Evolutionary conservation across 2,329 filamentous ascomycete genomes (phyloP), one percentile per base, ranked within the genome.

Genomic region (Hymenotorrendiella dingleyae): DNA sequence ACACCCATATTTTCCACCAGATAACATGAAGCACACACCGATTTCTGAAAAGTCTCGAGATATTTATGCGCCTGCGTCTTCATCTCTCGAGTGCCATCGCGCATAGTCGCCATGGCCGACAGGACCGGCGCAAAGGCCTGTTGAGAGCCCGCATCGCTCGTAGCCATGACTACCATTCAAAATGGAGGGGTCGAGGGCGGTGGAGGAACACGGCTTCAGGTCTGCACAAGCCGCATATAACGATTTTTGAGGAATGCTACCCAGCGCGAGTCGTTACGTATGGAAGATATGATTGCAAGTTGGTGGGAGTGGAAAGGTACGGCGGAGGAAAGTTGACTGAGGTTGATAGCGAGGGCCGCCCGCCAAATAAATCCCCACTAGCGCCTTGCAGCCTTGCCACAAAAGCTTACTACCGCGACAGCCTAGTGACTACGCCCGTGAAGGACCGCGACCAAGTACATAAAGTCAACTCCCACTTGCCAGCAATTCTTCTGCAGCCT

Each of bases 11-110:
- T 22, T 19, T 34, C 16, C 10, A 8, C 5, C 32, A 6, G 14
- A 22, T 12, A n/a, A 34, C 22, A n/a, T 20, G 32, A 33, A 12
- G 9, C 34, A 47, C 48, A 55, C 67, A 95, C 91, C 65, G 93
- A 97, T 79, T 98, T 98, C 76, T 98, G 93, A 68, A 97, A 98
- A 57, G 80, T 82, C 68, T 94, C 86, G 47, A 98, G 74, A 64
- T 84, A 98, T 63, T 91, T 82, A 62, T 96, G 90, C 47, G 88
- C 90, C 65, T 89, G 84, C 64, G 84, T 83, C 72, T 97, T 97
- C 62, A 86, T 80, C 53, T 84, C 76, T 60, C 84, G 78, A 61
- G 91, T 81, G 54, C 81, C 84, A 67, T 84, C 86, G 63, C 89
- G 83, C 90, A 98, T 95, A 51, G 90, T 93, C 62, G 82, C 78